Percentiles rank a stretch among this genome's conserved stretches.
Conservation (phyloP, 345 rosid species). For the Pelargonium nanum region DNA sequence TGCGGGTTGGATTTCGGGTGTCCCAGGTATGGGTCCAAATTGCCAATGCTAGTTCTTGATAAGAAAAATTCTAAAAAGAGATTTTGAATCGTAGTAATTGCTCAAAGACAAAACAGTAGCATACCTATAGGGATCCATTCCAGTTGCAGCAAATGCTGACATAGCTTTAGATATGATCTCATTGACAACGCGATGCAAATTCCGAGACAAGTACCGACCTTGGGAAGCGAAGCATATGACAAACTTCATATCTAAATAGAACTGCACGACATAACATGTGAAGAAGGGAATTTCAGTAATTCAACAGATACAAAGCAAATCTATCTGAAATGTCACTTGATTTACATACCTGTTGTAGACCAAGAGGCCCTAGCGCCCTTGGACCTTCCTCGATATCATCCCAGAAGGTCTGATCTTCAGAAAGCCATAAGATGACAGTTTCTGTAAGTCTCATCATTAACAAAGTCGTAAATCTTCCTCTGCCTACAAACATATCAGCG, state of each 20-base stretch:
- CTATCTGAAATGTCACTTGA: slow-evolving; percentile 9
- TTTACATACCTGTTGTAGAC: slow-evolving; percentile 64
- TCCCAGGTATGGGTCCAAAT: too few relatives aligned
- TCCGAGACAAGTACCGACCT: slow-evolving; percentile 92
- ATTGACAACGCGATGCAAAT: slow-evolving; percentile 73
- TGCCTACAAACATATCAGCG: slow-evolving; percentile 94
- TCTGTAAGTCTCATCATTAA: slow-evolving; percentile 93
- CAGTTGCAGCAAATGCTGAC: slow-evolving; percentile 74
- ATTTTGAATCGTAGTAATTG: too few relatives aligned
- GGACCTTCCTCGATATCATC: slow-evolving; percentile 98
- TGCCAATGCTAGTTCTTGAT: too few relatives aligned
- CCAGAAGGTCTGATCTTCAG: slow-evolving; percentile 95
- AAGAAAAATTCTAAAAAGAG: too few relatives aligned
- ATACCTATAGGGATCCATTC: slow-evolving; percentile 90
- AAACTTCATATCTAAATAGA: slow-evolving; percentile 92
- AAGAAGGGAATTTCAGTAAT: slow-evolving; percentile 4
- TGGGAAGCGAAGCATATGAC: slow-evolving; percentile 88
- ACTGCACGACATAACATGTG: slow-evolving; percentile 34
- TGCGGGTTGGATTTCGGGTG: too few relatives aligned
- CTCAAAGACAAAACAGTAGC: slow-evolving; percentile 2
- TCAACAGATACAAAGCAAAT: not conserved
- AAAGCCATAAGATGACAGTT: slow-evolving; percentile 90
- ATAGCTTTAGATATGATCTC: slow-evolving; percentile 83
- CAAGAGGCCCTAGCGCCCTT: slow-evolving; percentile 80
- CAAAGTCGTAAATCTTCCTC: slow-evolving; percentile 86